Evolutionary conservation across 2,329 filamentous ascomycete genomes (phyloP), one percentile per base, ranked within the genome.

Genomic region (Trichothecium sympodiale): DNA sequence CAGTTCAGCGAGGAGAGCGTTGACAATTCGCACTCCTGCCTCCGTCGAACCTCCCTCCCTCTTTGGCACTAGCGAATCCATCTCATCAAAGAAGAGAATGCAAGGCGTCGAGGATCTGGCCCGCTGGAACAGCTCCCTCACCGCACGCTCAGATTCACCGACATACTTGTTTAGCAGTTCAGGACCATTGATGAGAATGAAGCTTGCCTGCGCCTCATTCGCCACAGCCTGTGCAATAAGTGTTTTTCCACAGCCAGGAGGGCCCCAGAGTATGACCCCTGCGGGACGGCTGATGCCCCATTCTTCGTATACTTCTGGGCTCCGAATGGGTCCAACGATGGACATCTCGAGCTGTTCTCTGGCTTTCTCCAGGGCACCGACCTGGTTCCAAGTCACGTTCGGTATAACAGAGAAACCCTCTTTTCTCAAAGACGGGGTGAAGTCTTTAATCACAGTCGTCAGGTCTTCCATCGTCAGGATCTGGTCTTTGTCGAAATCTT

Each of bases 131-230:
- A 96, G 82, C 54, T 94, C 86, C 16, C 91, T 79, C 2, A 98
- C 83, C 1, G 88, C 85, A 9, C 89, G 81, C 61, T 98, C 91
- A 6, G 85, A 93, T 59, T 98, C 91, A 46, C 91, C 91, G 8
- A 98, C 88, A 54, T 89, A 98, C 60, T 96, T 98, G 67, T 96
- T 96, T 31, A 98, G 72, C 8, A 98, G 68, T 55, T 98, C 91
- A 0, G 91, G 91, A 0, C 91, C 91, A 59, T 95, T 95, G 60
- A 98, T 86, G 35, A 86, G 87, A 59, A 98, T 98, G 65, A 98
- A 98, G 59, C 94, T 96, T 33, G 91, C 91, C 55, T 89, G 86
- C 7, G 83, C 88, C 55, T 94, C 87, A 56, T 94, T 94, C 37
- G 91, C 91, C 4, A 95, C 87, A 4, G 91, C 91, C 61, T 96